A percentile compares a stretch with the other conserved stretches of the same genome.
Evolutionary conservation across 208 protist species (phyloP).

Genomic region (Histomonas meleagridis): DNA sequence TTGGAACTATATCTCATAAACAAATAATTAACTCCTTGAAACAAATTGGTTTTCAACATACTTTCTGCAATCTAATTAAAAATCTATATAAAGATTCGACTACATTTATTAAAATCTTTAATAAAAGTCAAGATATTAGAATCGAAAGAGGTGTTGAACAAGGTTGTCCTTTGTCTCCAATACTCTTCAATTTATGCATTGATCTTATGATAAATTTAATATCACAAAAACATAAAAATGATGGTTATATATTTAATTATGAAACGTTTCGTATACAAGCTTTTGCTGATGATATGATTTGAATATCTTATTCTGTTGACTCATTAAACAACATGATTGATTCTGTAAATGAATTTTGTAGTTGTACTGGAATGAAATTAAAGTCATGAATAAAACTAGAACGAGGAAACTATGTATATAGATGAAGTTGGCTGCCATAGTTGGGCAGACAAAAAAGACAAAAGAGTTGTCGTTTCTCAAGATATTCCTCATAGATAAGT

Average conservation of each 20-base stretch:
- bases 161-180: neutral
- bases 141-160: neutral
- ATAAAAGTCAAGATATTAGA: neutral
- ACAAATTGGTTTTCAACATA: neutral
- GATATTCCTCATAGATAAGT: neutral
- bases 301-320: neutral
- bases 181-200: neutral
- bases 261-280: neutral
- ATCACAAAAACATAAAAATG: neutral
- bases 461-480: neutral
- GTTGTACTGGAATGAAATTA: neutral
- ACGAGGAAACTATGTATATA: neutral
- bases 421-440: no score
- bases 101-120: neutral
- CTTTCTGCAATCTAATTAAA: neutral
- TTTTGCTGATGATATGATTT: neutral
- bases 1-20: neutral
- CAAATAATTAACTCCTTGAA: neutral
- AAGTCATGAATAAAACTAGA: neutral
- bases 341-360: neutral
- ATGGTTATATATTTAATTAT: neutral
- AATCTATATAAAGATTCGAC: neutral
- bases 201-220: neutral
- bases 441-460: no score
- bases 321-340: neutral